Evolutionary conservation across 345 rosid genomes (phyloP), one percentile per base, ranked within the genome.

Genomic region (Dipteronia dyeriana): DNA sequence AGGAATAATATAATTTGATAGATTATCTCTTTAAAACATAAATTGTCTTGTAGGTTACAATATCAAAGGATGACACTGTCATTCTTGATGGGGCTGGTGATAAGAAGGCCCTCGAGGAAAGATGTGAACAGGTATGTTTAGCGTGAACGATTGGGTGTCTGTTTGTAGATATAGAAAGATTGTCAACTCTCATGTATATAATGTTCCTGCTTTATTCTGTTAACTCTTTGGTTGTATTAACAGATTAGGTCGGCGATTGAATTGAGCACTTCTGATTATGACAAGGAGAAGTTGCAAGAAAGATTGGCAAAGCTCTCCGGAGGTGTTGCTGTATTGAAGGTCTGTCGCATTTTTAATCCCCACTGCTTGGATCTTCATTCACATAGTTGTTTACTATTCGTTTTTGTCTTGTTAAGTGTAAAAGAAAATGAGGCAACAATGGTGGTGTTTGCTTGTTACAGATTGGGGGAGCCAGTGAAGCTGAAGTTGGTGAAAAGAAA

Each of bases 381-480:
- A 43, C 16, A 9, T 62, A 23, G 34, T 22, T 57, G 16, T 34
- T 20, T 19, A 10, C 39, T 6, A 17, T 74, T 61, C 22, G 9
- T 25, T 60, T 23, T 20, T 60, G 53, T 7, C 20, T 23, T 3
- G 9, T 31, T 31, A 16, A 26, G 9, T 9, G 54, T 14, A 73
- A 60, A 57, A 19, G 63, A 34, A 14, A 19, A 0, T 41, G 66
- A n/a, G 25, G 16, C 66, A 16, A 47, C 19, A n/a, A 20, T 26
- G 31, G 49, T 74, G 51, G 49, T 61, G 49, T 71, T 70, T 74
- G 22, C 20, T 56, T 61, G 13, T 80, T 83, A 70, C 86, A 97
- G 98, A 92, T 97, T 79, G 99, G 98, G 61, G 99, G 99, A 82
- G 98, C 98, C 10, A 97, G 99, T 79, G 99, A 97, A 88, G 79